A percentile compares a stretch with the other conserved stretches of the same genome.
Conservation (phyloP, 2,329 filamentous ascomycete genomes). For the Penicillium rolfsii region DNA sequence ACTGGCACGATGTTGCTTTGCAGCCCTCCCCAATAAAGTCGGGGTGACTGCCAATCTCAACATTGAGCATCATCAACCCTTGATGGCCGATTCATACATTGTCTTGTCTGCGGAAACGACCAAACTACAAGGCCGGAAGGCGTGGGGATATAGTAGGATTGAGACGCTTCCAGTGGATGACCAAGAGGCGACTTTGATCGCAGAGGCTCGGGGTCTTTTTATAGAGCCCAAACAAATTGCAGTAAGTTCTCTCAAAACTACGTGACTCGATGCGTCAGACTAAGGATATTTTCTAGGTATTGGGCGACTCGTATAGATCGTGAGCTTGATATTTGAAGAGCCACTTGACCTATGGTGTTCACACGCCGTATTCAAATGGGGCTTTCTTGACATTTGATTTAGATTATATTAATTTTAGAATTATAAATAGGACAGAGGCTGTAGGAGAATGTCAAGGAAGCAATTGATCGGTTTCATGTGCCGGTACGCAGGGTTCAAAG, state of each 20-base stretch:
- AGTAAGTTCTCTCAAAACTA: slow-evolving; percentile 53
- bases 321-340: background rate
- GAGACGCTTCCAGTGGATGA: slow-evolving; percentile 71
- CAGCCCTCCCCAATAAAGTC: slow-evolving; percentile 78
- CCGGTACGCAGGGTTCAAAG: background rate
- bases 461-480: background rate
- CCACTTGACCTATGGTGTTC: background rate
- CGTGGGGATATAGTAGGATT: slow-evolving; percentile 84
- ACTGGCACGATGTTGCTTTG: slow-evolving; percentile 82
- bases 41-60: slow-evolving; percentile 81
- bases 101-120: slow-evolving; percentile 77
- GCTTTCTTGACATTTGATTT: background rate
- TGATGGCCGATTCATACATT: slow-evolving; percentile 71
- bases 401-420: no score
- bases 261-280: background rate
- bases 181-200: slow-evolving; percentile 68
- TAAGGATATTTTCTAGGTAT: background rate
- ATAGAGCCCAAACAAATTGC: slow-evolving; percentile 81
- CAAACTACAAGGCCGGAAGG: slow-evolving; percentile 87
- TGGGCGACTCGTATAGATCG: background rate
- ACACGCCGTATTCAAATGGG: background rate
- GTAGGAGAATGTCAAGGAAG: background rate
- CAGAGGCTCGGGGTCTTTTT: slow-evolving; percentile 82
- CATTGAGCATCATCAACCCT: slow-evolving; percentile 77
- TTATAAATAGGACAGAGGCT: no score